phyloP scores from a whole-genome alignment of 2,329 filamentous ascomycete species.

The Leptographium flavum region DNA sequence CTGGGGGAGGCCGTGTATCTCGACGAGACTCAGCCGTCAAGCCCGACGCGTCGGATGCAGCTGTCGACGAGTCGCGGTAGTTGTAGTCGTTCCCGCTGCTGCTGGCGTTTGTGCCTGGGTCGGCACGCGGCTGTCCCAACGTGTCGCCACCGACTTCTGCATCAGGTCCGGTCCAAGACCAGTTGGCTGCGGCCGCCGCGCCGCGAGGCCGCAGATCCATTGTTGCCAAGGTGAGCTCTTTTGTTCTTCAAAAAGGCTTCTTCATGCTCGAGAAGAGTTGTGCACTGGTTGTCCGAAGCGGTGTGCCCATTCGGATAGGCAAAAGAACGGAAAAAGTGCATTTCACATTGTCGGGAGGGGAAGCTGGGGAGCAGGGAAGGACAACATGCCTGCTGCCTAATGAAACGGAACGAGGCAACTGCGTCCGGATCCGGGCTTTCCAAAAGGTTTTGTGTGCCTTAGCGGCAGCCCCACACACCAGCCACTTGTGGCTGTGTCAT shows the following conservation, averaged over 20 bases:
- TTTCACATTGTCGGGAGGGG: neutral
- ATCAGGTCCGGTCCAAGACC: slow-evolving; percentile 2
- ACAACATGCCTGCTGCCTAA: neutral
- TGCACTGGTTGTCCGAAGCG: neutral
- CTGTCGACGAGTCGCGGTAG: neutral
- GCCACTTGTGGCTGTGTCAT: too few species aligned
- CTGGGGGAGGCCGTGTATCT: slow-evolving; percentile 8
- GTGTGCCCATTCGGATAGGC: slow-evolving; percentile 3
- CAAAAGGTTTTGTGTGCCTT: neutral
- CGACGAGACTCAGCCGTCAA: neutral
- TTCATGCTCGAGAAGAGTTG: neutral
- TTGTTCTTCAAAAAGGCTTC: neutral
- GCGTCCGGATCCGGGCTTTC: neutral
- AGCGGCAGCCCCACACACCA: too few species aligned
- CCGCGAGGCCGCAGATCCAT: slow-evolving; percentile 6
- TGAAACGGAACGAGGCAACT: neutral
- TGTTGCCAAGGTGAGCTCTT: neutral
- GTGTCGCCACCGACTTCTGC: neutral
- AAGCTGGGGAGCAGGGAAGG: neutral
- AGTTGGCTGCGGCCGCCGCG: neutral
- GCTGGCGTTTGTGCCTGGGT: neutral
- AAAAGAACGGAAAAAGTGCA: too few species aligned
- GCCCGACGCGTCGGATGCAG: neutral
- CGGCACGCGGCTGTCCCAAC: neutral
- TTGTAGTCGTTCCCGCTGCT: neutral